Conservation (phyloP, 2,329 filamentous ascomycete genomes). For the Lecanicillium sp. region DNA sequence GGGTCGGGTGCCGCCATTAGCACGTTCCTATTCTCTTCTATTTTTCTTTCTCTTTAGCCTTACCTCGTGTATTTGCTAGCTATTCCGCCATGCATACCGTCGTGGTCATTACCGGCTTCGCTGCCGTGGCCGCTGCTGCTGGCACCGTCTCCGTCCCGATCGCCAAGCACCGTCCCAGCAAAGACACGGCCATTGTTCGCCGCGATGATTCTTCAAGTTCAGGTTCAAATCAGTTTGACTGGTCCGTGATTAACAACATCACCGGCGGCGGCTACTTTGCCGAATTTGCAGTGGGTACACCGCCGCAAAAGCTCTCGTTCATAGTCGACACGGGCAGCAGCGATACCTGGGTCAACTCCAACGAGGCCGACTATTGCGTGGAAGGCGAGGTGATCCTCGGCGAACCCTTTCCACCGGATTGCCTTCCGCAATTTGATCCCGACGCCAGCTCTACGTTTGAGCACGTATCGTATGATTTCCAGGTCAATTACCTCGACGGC, state of each 20-base stretch:
- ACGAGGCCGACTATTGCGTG: constrained; percentile 51
- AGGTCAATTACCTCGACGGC: constrained; percentile 53
- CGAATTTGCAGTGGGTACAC: constrained; percentile 50
- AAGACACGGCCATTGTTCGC: constrained; percentile 12
- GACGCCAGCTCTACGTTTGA: constrained; percentile 39
- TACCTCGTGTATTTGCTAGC: too few species aligned
- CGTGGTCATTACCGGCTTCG: constrained; percentile 1
- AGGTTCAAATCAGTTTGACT: too few species aligned
- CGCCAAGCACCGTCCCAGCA: constrained; percentile 7
- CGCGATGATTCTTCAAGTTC: constrained; percentile 18
- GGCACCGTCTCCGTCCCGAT: constrained; percentile 15
- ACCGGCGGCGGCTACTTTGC: constrained; percentile 48
- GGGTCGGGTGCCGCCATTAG: too few species aligned
- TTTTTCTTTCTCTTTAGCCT: too few species aligned
- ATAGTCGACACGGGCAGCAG: constrained; percentile 56
- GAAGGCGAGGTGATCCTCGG: constrained; percentile 11
- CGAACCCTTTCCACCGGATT: constrained; percentile 22
- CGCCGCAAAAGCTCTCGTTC: constrained; percentile 43
- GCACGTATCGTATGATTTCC: constrained; percentile 34
- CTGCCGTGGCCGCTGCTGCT: constrained; percentile 6
- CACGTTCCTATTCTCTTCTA: too few species aligned
- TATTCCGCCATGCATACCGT: too few species aligned
- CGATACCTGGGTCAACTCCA: constrained; percentile 53
- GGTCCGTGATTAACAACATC: constrained; percentile 42
- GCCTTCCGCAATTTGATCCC: constrained; percentile 34